Evolutionary conservation across 2,329 filamentous ascomycete species (phyloP), one percentile per base, ranked within the genome.

Genomic region (Orbilia blumenaviensis): DNA sequence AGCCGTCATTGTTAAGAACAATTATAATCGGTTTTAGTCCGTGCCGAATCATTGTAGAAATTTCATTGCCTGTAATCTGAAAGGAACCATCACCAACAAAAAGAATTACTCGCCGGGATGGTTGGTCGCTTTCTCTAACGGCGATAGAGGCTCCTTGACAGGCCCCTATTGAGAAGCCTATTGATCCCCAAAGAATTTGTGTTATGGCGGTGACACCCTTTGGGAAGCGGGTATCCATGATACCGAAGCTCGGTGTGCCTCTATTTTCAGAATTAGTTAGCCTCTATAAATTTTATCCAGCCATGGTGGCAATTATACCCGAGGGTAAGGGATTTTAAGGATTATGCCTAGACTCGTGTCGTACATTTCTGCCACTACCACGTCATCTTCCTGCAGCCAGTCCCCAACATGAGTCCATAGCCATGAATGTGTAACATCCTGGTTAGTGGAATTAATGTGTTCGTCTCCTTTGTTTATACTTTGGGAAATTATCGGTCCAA

Each of bases 1-100:
- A 96, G 10, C 93, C 93, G 46, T 94, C 89, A 82, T 96, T 96
- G 86, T 91, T 93, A 79, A 96, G 90, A 78, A 95, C 86, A 82
- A 96, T 94, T 78, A 96, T 89, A 80, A 93, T 94, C 21, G 92
- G 88, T 77, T 90, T 89, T 67, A 96, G 84, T 25, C 87, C 86
- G 75, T 92, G 89, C 32, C 90, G 87, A 78, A 96, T 88, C 87
- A 96, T 94, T 9, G 92, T 95, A 82, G 89, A 91, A 78, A 96
- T 81, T 83, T 95, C 93, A 82, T 96, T 93, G 0, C 88, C 90
- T 0, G 92, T 96, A 69, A 96, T 86, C 82, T 97, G 92, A 83
- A 96, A 90, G 68, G 90, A 92, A 25, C 93, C 93, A 80, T 97
- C 93, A 21, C 93, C 93, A 14, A 93, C 92, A 81, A 96, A 94